Evolutionary conservation across 2,329 filamentous ascomycete genomes (phyloP).

Genomic region (Xylariaceae sp.): DNA sequence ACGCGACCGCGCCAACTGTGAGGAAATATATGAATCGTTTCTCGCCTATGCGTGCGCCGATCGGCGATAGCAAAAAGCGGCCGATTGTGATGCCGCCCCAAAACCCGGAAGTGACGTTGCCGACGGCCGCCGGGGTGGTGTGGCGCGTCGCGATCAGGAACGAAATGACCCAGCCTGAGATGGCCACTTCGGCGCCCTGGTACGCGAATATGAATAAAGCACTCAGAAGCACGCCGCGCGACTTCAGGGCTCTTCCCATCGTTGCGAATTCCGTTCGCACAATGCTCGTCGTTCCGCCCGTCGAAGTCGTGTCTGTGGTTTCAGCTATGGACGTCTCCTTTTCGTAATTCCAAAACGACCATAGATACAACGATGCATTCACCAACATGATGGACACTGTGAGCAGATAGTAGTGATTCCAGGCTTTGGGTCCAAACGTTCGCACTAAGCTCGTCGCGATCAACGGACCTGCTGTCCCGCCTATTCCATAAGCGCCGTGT

Average conservation of each 20-base stretch:
- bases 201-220: constrained; percentile 82
- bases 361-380: constrained; percentile 55
- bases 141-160: constrained; percentile 70
- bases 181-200: constrained; percentile 77
- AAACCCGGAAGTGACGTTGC: constrained; percentile 71
- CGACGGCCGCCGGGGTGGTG: constrained; percentile 64
- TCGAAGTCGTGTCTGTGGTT: constrained; percentile 12
- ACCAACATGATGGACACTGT: constrained; percentile 52
- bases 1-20: constrained; percentile 54
- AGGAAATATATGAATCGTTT: constrained; percentile 61
- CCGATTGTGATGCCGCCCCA: constrained; percentile 72
- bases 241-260: constrained; percentile 45
- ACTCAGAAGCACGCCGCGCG: constrained; percentile 63
- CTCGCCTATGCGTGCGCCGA: constrained; percentile 65
- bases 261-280: constrained; percentile 31
- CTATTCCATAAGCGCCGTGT: constrained; percentile 64
- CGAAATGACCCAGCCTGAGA: constrained; percentile 82
- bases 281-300: not conserved
- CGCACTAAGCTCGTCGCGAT: constrained; percentile 70
- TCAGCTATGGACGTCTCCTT: constrained; percentile 45
- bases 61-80: constrained; percentile 63
- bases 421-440: constrained; percentile 43
- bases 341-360: constrained; percentile 67
- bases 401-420: constrained; percentile 70
- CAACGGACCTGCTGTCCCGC: constrained; percentile 62